Base-by-base conservation (phyloP, 805 yeast genomes). In the Nakazawaea siamensis region DNA sequence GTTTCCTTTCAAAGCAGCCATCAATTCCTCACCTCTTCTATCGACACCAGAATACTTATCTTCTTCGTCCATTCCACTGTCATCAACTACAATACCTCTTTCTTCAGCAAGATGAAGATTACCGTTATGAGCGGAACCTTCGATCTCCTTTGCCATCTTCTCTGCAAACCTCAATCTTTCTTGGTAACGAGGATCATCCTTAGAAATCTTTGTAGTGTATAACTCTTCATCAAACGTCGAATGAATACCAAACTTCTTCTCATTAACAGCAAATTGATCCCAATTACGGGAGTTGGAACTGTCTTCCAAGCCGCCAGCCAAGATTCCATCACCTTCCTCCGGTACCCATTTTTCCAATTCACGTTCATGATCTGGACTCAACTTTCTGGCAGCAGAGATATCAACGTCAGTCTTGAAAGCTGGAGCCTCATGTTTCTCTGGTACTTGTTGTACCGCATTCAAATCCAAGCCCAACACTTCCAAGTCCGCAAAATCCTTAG, bases 221-320 rank as follows among this genome's bases (percentile, higher is more conserved):
- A 81, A 62, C 54, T 77, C 76, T 58, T 90, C 97, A 54, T 88
- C 90, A 54, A 70, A 82, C 23, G 85, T 71, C 0, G 95, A 79
- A 44, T 73, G 79, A 32, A 92, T 80, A 25, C 97, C 97, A 55
- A 92, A 92, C 58, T 83, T 80, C 39, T 76, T 70, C 54, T 84
- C 81, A 57, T 92, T 92, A n/a, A 76, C 90, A 35, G 83, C 81
- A 58, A 92, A 92, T 62, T 92, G 98, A 59, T 92, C 96, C 97
- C 97, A 92, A 8, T 53, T 50, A 12, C 17, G 15, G 23, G 10
- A 8, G 9, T 18, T 25, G 3, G 36, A 26, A 16, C 50, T 54
- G 24, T 66, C 71, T 12, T 66, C 73, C 18, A 72, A 54, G 27
- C 55, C 43, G 26, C 55, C 48, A 37, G 37, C 18, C 39, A 41